Evolutionary conservation across 1,284 basidiomycete genomes (phyloP).

Genomic region (Xerocomus cyaneibrunnescens): DNA sequence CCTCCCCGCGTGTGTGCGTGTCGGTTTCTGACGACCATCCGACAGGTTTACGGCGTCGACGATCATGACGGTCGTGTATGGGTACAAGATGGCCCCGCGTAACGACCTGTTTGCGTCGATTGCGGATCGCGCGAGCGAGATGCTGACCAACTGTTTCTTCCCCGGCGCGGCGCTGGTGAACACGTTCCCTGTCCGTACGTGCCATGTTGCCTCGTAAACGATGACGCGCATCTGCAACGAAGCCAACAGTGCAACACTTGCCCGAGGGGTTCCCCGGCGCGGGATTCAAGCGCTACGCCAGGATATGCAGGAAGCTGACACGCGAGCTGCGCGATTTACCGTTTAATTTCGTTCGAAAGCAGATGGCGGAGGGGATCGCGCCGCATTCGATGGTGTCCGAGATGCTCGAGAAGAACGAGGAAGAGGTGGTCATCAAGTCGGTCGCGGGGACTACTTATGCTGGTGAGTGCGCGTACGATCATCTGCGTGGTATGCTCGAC

Average conservation of each 20-base stretch:
- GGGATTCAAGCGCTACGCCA: constrained; percentile 27
- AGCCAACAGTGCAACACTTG: constrained; percentile 18
- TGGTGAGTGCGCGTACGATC: constrained; percentile 3
- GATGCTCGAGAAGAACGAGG: constrained; percentile 25
- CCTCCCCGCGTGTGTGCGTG: not conserved
- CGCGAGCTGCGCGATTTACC: constrained; percentile 28
- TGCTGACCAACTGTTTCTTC: constrained; percentile 27
- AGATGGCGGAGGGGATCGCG: constrained; percentile 20
- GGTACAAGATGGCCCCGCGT: constrained; percentile 33
- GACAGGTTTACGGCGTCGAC: constrained; percentile 30
- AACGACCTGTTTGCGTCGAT: constrained; percentile 35
- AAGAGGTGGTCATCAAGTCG: constrained; percentile 29
- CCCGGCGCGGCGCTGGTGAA: constrained; percentile 29
- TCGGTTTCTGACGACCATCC: not conserved
- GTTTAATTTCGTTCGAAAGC: constrained; percentile 25
- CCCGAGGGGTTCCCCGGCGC: constrained; percentile 36
- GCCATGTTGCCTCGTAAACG: too few relatives aligned
- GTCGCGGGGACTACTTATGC: constrained; percentile 26
- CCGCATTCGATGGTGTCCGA: constrained; percentile 23
- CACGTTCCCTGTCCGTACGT: constrained; percentile 30
- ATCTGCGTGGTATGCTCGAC: too few relatives aligned
- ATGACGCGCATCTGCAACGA: too few relatives aligned
- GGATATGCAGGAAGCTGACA: constrained; percentile 18
- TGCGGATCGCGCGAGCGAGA: constrained; percentile 31
- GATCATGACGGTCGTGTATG: constrained; percentile 36